Evolutionary conservation across 2,329 filamentous ascomycete genomes (phyloP).

Genomic region (Monilinia laxa): DNA sequence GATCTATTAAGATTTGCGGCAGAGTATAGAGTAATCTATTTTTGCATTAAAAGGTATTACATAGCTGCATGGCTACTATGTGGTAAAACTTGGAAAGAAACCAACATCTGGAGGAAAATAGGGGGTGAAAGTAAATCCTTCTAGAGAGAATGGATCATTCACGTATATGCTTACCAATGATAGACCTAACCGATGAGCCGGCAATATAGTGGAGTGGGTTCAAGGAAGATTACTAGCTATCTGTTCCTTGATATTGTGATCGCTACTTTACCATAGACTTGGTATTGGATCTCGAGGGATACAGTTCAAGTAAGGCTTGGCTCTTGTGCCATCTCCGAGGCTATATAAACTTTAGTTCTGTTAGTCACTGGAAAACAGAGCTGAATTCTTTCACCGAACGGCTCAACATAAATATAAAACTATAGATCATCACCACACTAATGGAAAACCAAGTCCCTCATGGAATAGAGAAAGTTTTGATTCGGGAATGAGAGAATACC

Average conservation of each 20-base stretch:
- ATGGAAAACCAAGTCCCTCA: background rate
- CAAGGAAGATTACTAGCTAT: background rate
- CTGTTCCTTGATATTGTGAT: background rate
- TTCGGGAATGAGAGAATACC: no score
- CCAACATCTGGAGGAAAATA: background rate
- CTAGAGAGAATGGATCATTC: background rate
- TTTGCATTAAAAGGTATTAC: background rate
- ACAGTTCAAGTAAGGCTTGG: background rate
- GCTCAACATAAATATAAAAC: background rate
- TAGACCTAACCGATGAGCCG: no score
- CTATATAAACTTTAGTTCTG: background rate
- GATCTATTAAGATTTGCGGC: background rate
- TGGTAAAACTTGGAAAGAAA: background rate
- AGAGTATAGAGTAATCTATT: background rate
- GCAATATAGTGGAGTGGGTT: background rate
- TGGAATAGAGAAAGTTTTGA: no score
- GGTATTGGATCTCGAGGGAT: background rate
- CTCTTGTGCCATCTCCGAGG: background rate
- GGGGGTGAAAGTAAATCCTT: background rate
- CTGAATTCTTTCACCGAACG: background rate
- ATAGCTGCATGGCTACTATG: background rate
- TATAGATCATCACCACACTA: background rate
- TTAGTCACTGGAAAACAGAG: background rate
- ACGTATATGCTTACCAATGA: background rate
- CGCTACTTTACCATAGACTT: background rate